Evolutionary conservation across 2,329 filamentous ascomycete genomes (phyloP).

Genomic region (Penicillium sp.): DNA sequence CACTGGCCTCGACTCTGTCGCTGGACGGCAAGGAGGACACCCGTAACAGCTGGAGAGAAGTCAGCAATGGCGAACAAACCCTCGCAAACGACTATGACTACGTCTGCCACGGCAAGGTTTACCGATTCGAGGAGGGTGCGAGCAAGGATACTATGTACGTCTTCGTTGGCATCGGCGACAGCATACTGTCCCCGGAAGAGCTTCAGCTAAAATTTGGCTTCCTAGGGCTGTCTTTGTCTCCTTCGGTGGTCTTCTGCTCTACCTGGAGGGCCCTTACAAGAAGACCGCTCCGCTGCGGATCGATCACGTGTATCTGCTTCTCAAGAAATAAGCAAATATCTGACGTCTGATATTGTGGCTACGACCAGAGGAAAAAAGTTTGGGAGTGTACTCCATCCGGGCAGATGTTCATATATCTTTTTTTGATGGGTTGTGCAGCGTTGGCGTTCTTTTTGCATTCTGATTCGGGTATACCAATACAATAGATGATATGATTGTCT

Average conservation of each 20-base stretch:
- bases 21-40: conserved; percentile 81
- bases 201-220: neutral
- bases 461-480: conserved; percentile 38
- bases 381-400: conserved; percentile 15
- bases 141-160: conserved; percentile 81
- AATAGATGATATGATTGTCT: conserved; percentile 31
- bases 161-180: conserved; percentile 4
- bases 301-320: conserved; percentile 86
- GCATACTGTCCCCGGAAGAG: no score
- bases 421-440: conserved; percentile 38
- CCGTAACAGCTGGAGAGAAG: conserved; percentile 74
- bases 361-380: conserved; percentile 19
- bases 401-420: conserved; percentile 17
- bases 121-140: conserved; percentile 53
- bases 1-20: conserved; percentile 79
- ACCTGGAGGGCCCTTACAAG: conserved; percentile 89
- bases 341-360: neutral
- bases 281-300: conserved; percentile 89
- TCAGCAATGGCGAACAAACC: conserved; percentile 55
- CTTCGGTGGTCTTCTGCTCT: conserved; percentile 87
- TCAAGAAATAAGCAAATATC: conserved; percentile 71
- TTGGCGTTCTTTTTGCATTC: conserved; percentile 42
- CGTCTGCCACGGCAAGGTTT: conserved; percentile 53
- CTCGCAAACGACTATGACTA: conserved; percentile 54
- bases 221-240: conserved; percentile 86